phyloP scores from a whole-genome alignment of 805 yeast genomes.

The Candida awuae region DNA sequence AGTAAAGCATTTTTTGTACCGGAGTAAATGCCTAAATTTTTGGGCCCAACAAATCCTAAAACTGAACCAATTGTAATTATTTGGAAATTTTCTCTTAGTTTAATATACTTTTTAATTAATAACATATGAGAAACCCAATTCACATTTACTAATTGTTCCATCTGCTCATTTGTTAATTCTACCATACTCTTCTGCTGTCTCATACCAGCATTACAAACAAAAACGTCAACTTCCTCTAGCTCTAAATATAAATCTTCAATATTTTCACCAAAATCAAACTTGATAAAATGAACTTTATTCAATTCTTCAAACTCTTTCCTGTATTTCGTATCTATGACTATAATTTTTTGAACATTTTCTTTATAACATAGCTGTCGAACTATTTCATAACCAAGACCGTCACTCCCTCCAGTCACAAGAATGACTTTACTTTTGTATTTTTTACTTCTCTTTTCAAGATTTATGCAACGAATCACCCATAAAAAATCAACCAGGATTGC shows the following conservation, averaged over 20 bases:
- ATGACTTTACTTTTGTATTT: background rate
- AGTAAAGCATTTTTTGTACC: constrained; percentile 41
- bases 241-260: constrained; percentile 19
- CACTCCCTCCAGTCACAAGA: constrained; percentile 39
- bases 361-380: constrained; percentile 16
- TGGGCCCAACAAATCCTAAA: constrained; percentile 42
- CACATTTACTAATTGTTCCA: constrained; percentile 30
- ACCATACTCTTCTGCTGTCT: constrained; percentile 31
- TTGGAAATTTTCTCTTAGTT: constrained; percentile 28
- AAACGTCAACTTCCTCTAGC: constrained; percentile 20
- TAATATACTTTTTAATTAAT: constrained; percentile 28
- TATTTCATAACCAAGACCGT: constrained; percentile 41
- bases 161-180: constrained; percentile 18
- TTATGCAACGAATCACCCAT: constrained; percentile 20
- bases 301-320: constrained; percentile 14
- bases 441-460: constrained; percentile 7
- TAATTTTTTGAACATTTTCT: constrained; percentile 17
- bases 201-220: constrained; percentile 44
- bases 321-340: constrained; percentile 27
- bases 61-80: constrained; percentile 40
- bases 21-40: constrained; percentile 38
- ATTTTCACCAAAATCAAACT: constrained; percentile 21
- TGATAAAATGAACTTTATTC: constrained; percentile 19
- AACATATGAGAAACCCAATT: constrained; percentile 39
- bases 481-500: constrained; percentile 10